A percentile compares a stretch with the other conserved stretches of the same genome.
Conservation (phyloP, 495 filamentous ascomycete species). For the Lasiosphaeria miniovina region DNA sequence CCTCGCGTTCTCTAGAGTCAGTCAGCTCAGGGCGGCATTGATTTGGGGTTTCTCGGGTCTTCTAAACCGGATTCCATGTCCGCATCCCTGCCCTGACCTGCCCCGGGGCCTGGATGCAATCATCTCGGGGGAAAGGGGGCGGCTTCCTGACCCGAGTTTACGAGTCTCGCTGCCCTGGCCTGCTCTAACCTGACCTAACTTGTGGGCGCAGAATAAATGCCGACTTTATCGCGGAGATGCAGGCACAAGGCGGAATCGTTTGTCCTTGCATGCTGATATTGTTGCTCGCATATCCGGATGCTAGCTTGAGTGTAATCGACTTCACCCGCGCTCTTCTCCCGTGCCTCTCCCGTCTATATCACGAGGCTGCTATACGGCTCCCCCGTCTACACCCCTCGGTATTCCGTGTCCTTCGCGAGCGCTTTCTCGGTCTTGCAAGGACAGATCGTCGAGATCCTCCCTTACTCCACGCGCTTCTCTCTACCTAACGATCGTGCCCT, state of each 20-base stretch:
- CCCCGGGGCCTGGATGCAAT: neutral
- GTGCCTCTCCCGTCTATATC: slow-evolving; percentile 16
- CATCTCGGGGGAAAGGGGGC: neutral
- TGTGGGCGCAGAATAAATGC: slow-evolving; percentile 8
- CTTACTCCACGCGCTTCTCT: neutral
- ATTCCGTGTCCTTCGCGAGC: neutral
- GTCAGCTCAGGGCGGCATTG: neutral
- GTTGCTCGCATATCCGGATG: slow-evolving; percentile 18
- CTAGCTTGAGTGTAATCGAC: neutral
- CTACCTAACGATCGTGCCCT: neutral
- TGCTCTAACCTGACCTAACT: neutral
- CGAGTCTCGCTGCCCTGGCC: neutral
- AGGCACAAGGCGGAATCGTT: slow-evolving; percentile 5
- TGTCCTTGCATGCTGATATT: slow-evolving; percentile 15
- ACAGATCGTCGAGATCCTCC: neutral
- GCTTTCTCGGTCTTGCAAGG: neutral
- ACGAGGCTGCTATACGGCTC: slow-evolving; percentile 1
- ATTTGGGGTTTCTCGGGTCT: neutral
- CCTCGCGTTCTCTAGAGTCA: neutral
- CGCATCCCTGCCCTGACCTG: neutral
- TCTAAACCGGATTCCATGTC: neutral
- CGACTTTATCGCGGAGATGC: slow-evolving; percentile 14
- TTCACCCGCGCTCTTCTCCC: slow-evolving; percentile 13
- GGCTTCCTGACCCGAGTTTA: too few species aligned
- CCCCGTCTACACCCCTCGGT: slow-evolving; percentile 4